Base-by-base conservation (phyloP, 1,284 basidiomycete genomes). In the Pseudozyma thailandica region DNA sequence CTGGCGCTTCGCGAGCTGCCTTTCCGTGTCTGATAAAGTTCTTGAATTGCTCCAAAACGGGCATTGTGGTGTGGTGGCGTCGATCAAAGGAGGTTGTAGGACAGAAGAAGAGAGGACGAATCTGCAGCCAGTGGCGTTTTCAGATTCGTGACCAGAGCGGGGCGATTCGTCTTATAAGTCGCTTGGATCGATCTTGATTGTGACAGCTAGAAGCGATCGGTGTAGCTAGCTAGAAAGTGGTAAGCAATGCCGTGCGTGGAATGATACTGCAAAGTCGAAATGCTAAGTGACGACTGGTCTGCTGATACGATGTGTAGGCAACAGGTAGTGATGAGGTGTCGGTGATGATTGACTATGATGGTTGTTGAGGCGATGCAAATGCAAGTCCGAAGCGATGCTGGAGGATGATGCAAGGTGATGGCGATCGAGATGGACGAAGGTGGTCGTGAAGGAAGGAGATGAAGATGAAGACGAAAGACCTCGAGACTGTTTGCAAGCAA, bases 1-100 rank as follows among this genome's bases (percentile, higher is more conserved):
- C 52, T 53, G 51, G 50, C 45, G 64, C 43, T 50, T 69, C 45
- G 41, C 61, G 41, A 68, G 57, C 37, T 27, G 75, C 71, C 60
- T 80, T 80, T 47, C 78, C 79, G 63, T 81, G 78, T 46, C 78
- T 63, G 48, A 81, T 77, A 35, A 81, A 74, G 56, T 77, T 72
- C 51, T 74, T 78, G 51, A 81, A 74, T 31, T 80, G 69, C 51
- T 78, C 76, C 46, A 77, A 52, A 39, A 78, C 70, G 33, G 70
- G 64, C 70, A 72, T 72, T 28, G 45, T 65, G 54, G 25, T 45
- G 50, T 41, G 44, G 55, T 10, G 26, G 26, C 41, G 26, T 27
- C 8, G 20, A 26, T 33, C 25, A 28, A 16, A 15, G 21, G 4
- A 16, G 28, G 25, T 41, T 25, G 20, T 21, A 28, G 28, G 21